Base-by-base conservation (phyloP, 768 basidiomycete genomes). In the Cubamyces lactineus region DNA sequence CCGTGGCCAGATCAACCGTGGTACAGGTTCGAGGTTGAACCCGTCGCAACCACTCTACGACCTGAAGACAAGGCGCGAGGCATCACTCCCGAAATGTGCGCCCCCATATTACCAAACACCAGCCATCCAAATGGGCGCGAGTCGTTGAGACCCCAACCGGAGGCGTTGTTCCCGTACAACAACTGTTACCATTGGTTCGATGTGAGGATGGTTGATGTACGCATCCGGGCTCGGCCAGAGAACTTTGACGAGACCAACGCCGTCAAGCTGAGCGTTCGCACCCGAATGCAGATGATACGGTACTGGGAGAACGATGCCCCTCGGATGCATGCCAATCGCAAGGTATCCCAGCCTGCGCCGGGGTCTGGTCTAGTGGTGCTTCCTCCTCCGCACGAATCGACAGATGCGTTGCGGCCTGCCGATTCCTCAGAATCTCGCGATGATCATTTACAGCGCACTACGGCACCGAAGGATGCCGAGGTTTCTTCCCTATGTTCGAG, bases 171-270 rank as follows among this genome's bases (percentile, higher is more conserved):
- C 24, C 54, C 61, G 11, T 62, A 45, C 48, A 4, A 12, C 19
- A 62, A 57, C 41, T 62, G 61, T 23, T 62, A 50, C 48, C 61
- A 62, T 34, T 62, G 61, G 61, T 13, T 24, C 6, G 59, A 38
- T 6, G 47, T 8, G 9, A 15, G 30, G 7, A 30, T 54, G 46
- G 21, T 48, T 24, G 46, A 21, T 3, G 38, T 56, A 6, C 61
- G 54, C 16, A 6, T 51, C 8, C 23, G 26, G 57, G 19, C 40
- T 7, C n/a, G 30, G 12, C 52, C 43, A 2, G 45, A 48, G 17
- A 11, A 48, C 39, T 60, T 26, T n/a, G 52, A 52, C 28, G 51
- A 53, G 13, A 40, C 15, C 17, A 38, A 21, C 16, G 59, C 52
- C 9, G 17, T 57, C 21, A 11, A 46, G 34, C 26, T 48, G 9